phyloP scores from a whole-genome alignment of 805 yeast genomes.

The Tanozyma kutaoensis region DNA sequence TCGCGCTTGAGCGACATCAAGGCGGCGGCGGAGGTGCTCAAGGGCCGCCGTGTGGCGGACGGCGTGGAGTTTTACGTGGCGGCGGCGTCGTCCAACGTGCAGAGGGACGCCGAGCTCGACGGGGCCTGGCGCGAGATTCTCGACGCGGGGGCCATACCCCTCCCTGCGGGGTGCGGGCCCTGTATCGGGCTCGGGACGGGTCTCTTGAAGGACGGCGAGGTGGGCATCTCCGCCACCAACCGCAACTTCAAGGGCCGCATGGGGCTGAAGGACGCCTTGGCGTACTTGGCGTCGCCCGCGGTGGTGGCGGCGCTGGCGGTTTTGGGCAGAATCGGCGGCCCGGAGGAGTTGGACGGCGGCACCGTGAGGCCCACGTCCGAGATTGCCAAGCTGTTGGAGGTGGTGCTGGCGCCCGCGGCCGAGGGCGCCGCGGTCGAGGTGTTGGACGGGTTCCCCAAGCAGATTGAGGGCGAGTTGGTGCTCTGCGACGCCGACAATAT shows the following conservation, averaged over 20 bases:
- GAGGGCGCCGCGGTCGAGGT: conserved; percentile 43
- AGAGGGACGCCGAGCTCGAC: conserved; percentile 74
- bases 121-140: conserved; percentile 90
- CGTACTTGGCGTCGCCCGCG: conserved; percentile 93
- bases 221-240: conserved; percentile 96
- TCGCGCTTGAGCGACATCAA: conserved; percentile 84
- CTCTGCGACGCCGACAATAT: conserved; percentile 94
- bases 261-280: conserved; percentile 96
- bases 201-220: conserved; percentile 86
- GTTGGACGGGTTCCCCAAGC: conserved; percentile 81
- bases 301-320: conserved; percentile 98
- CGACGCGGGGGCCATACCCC: conserved; percentile 87
- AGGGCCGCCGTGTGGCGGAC: conserved; percentile 70
- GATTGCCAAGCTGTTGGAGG: conserved; percentile 31
- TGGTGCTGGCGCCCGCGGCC: conserved; percentile 16
- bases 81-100: conserved; percentile 91
- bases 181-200: conserved; percentile 98
- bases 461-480: conserved; percentile 82
- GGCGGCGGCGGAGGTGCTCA: conserved; percentile 86
- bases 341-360: conserved; percentile 66
- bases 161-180: conserved; percentile 99
- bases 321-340: conserved; percentile 87
- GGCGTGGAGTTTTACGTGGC: conserved; percentile 95
- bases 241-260: conserved; percentile 98
- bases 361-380: conserved; percentile 6